Conservation (phyloP, 1,139 yeast species). For the Magnusiomyces sp. region DNA sequence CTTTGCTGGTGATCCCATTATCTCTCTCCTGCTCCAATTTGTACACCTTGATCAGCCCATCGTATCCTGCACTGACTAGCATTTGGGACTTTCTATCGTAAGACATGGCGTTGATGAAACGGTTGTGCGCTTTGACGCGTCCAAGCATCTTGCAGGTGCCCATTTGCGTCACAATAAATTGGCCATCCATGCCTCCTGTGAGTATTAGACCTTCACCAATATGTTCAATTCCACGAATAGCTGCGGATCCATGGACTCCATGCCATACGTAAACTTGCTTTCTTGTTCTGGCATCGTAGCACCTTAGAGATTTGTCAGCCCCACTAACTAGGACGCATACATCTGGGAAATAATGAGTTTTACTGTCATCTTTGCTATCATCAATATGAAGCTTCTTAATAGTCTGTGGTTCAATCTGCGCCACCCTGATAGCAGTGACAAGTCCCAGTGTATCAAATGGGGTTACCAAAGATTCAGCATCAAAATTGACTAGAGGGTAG, state of each 20-base stretch:
- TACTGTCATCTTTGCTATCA: background rate
- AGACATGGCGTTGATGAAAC: slow-evolving; percentile 7
- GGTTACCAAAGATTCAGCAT: slow-evolving; percentile 1
- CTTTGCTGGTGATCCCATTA: background rate
- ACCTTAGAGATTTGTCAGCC: slow-evolving; percentile 10
- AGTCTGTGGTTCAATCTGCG: no score
- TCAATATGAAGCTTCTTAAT: no score
- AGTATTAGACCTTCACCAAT: slow-evolving; percentile 5
- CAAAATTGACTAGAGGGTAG: background rate
- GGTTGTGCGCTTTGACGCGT: slow-evolving; percentile 5
- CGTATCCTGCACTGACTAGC: slow-evolving; percentile 10
- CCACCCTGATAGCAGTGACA: slow-evolving; percentile 5
- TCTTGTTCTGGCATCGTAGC: slow-evolving; percentile 3
- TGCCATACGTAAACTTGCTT: slow-evolving; percentile 4
- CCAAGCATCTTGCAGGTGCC: slow-evolving; percentile 5
- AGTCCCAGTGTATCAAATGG: slow-evolving; percentile 10
- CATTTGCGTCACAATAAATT: slow-evolving; percentile 9
- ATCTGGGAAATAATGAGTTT: slow-evolving; percentile 1
- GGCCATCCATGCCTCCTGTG: slow-evolving; percentile 14
- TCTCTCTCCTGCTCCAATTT: background rate
- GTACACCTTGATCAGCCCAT: slow-evolving; percentile 8
- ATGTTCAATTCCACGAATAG: slow-evolving; percentile 6
- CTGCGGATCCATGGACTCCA: slow-evolving; percentile 11
- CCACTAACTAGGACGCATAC: slow-evolving; percentile 4
- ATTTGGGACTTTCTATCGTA: slow-evolving; percentile 1